Percentiles rank a stretch among this genome's conserved stretches.
These are phyloP conservation scores for Kwoniella newhampshirensis DNA, from an alignment of 768 basidiomycete species.

Conservation along the genomic window DNA sequence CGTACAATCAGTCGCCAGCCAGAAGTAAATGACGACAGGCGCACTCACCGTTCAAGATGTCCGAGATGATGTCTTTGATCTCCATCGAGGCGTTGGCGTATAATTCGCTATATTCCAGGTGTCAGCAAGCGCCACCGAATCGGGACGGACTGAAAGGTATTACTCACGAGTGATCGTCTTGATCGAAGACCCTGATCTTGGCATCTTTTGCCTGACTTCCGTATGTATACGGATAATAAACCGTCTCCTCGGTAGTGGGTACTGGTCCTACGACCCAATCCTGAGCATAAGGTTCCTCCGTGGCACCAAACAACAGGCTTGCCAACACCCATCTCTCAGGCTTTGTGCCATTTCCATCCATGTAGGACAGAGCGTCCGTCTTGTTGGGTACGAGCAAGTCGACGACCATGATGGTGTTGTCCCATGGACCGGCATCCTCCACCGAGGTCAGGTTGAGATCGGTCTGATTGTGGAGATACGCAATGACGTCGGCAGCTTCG, in stretches of 20 bases:
- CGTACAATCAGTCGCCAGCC: too few relatives aligned
- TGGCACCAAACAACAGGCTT: conserved; percentile 27
- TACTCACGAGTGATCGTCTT: conserved; percentile 32
- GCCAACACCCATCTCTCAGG: conserved; percentile 37
- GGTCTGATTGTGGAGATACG: conserved; percentile 25
- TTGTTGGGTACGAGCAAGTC: conserved; percentile 30
- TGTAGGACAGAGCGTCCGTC: conserved; percentile 26
- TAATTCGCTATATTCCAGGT: conserved; percentile 5
- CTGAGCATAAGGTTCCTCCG: conserved; percentile 31
- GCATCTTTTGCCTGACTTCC: conserved; percentile 18
- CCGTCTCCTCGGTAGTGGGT: conserved; percentile 56
- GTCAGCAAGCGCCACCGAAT: too few relatives aligned
- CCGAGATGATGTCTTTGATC: conserved; percentile 42
- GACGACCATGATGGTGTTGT: conserved; percentile 25
- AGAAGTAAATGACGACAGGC: too few relatives aligned
- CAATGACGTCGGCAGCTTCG: conserved; percentile 31
- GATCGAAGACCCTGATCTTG: conserved; percentile 34
- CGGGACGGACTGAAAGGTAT: too few relatives aligned
- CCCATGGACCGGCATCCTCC: conserved; percentile 23
- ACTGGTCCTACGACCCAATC: conserved; percentile 37
- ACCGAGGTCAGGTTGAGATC: conserved; percentile 33
- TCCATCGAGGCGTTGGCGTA: conserved; percentile 15
- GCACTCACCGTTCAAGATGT: conserved; percentile 33
- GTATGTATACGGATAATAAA: conserved; percentile 57
- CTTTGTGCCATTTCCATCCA: conserved; percentile 19